phyloP scores from a whole-genome alignment of 345 rosid genomes.

The Viola odorata region DNA sequence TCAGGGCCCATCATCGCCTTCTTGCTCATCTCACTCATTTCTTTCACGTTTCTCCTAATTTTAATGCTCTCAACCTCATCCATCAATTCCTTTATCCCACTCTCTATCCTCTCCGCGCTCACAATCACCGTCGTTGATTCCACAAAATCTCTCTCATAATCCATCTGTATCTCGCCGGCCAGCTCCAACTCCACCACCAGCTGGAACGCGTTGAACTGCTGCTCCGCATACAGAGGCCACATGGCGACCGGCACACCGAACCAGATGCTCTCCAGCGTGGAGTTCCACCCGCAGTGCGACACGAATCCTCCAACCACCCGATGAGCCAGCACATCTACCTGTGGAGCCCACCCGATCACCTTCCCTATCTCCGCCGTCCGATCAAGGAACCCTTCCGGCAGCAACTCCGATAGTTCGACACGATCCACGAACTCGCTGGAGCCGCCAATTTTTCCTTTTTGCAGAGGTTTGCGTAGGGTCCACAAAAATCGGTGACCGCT shows the following conservation, averaged over 20 bases:
- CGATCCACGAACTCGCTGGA: not conserved
- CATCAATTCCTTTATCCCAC: not conserved
- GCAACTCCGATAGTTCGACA: not conserved
- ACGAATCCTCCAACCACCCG: not conserved
- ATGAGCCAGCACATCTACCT: not conserved
- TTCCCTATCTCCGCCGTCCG: not conserved
- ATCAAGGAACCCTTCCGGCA: not conserved
- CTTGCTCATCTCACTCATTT: not conserved
- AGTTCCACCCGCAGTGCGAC: not conserved
- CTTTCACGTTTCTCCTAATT: not conserved
- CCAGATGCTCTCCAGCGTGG: not conserved
- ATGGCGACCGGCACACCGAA: not conserved
- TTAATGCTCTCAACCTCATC: not conserved
- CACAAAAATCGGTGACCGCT: not conserved
- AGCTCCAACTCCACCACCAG: not conserved
- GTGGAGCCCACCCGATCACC: not conserved
- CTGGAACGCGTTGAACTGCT: not conserved
- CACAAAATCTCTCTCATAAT: not conserved
- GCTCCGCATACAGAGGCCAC: not conserved
- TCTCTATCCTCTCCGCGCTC: not conserved
- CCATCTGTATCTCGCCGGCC: not conserved
- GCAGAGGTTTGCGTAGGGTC: not conserved
- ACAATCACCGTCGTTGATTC: not conserved
- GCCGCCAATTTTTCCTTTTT: not conserved
- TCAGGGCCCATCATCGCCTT: not conserved